Base-by-base conservation (phyloP, 2,329 filamentous ascomycete genomes). In the Pseudogymnoascus sp. region DNA sequence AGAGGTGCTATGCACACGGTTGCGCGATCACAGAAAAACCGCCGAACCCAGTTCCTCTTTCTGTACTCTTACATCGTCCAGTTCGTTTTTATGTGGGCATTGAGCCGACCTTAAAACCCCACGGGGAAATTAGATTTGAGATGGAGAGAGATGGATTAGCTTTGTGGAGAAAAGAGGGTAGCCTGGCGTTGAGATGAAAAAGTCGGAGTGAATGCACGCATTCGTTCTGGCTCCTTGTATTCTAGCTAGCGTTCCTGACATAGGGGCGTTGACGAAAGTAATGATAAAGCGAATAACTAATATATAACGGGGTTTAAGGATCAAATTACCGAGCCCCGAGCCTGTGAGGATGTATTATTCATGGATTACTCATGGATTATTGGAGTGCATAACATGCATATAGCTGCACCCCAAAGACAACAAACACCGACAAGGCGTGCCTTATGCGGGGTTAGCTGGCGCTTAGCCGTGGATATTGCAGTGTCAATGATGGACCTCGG, bases 31-130 rank as follows among this genome's bases (percentile, higher is more conserved):
- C 95, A 96, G 78, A 87, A 89, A 72, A 95, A 89, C 76, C 87
- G 91, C 74, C 83, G 93, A 66, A 96, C 92, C 1, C 91, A 96
- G 76, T 96, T 96, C 72, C 81, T 97, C 68, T 96, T 96, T 76
- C 82, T 93, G 69, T 97, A 99, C 78, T 93, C 93, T 50, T 99
- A 98, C 76, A 81, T 96, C 62, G 88, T 98, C 63, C 95, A 99
- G 78, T 84, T 98, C 69, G 79, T 93, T 63, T 96, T 98, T 76
- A 99, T 98, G 93, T 95, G 93, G 88, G 82, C 87, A 72, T 76
- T 90, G 66, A 89, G 78, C 67, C 78, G 82, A 24, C 77, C 65
- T 59, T 70, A 63, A 64, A 33, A 6, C 50, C 50, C 50, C 50
- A 33, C 16, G n/a, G 26, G 50, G 28, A 22, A 19, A 56, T 19